Evolutionary conservation across 2,329 filamentous ascomycete genomes (phyloP).

Genomic region (Penicillium glabrum): DNA sequence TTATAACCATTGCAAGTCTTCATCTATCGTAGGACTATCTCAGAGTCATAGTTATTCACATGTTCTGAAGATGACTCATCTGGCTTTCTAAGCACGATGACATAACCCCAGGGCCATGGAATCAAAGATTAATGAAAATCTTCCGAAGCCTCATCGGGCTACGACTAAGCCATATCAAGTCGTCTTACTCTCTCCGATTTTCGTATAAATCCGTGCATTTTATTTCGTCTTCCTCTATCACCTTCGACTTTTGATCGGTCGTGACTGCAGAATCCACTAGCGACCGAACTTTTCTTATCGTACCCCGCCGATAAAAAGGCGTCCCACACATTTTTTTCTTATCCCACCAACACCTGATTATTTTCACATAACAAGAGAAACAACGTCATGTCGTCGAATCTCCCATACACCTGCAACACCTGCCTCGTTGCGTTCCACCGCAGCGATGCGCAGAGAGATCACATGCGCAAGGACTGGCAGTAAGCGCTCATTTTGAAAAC

Average conservation of each 20-base stretch:
- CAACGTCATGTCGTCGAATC: constrained; percentile 23
- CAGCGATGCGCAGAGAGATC: constrained; percentile 85
- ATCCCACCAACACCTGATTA: not conserved
- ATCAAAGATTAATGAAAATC: not conserved
- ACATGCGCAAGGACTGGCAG: constrained; percentile 99
- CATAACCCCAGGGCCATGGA: not conserved
- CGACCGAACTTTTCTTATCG: constrained; percentile 18
- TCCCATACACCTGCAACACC: constrained; percentile 90
- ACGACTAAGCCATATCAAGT: not conserved
- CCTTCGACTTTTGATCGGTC: too few species aligned
- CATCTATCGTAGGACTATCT: too few species aligned
- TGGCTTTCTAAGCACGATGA: not conserved
- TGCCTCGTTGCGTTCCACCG: constrained; percentile 96
- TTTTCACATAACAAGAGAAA: not conserved
- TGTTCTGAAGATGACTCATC: not conserved
- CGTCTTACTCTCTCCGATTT: not conserved
- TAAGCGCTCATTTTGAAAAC: constrained; percentile 51
- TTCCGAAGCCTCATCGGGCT: not conserved
- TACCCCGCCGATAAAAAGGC: constrained; percentile 29
- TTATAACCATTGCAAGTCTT: not conserved
- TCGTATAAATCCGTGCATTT: not conserved
- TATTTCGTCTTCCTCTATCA: not conserved
- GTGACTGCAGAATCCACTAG: not conserved
- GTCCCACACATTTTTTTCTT: constrained; percentile 25
- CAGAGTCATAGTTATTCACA: not conserved